phyloP scores from a whole-genome alignment of 306 rosid genomes.

The Elaeagnus macrophylla region DNA sequence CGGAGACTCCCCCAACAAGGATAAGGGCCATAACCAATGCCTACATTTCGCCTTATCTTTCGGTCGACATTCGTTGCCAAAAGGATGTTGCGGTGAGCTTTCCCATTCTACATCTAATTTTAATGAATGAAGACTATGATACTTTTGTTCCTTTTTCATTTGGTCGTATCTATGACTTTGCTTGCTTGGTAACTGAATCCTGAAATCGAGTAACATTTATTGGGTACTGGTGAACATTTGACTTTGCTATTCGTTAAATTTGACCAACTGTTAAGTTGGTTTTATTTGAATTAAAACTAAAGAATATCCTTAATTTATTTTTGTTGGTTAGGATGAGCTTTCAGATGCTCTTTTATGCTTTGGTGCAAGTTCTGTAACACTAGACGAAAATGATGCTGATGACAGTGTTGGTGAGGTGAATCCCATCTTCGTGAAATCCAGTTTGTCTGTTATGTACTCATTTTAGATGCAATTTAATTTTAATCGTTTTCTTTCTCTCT shows the following conservation, averaged over 20 bases:
- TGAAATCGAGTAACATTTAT: no score
- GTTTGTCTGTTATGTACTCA: not conserved
- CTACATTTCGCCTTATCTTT: conserved; percentile 30
- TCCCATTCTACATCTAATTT: not conserved
- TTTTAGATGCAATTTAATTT: not conserved
- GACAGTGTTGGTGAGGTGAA: conserved; percentile 44
- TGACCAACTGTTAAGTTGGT: not conserved
- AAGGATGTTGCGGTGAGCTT: conserved; percentile 54
- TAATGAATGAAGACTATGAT: not conserved
- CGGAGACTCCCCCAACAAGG: conserved; percentile 4
- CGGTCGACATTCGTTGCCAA: conserved; percentile 59
- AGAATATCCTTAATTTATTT: conserved; percentile 7
- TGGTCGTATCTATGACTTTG: not conserved
- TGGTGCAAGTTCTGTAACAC: conserved; percentile 70
- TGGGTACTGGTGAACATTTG: no score
- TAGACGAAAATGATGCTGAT: conserved; percentile 38
- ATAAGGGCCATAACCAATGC: conserved; percentile 13
- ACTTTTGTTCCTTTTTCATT: conserved; percentile 1
- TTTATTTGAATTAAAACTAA: not conserved
- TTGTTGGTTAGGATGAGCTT: conserved; percentile 54
- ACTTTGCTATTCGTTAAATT: not conserved
- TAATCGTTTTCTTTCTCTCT: not conserved
- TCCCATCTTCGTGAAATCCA: not conserved
- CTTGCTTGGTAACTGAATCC: not conserved
- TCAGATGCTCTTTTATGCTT: conserved; percentile 80